Evolutionary conservation across 2,329 filamentous ascomycete species (phyloP).

Genomic region (Penicillium sp.): DNA sequence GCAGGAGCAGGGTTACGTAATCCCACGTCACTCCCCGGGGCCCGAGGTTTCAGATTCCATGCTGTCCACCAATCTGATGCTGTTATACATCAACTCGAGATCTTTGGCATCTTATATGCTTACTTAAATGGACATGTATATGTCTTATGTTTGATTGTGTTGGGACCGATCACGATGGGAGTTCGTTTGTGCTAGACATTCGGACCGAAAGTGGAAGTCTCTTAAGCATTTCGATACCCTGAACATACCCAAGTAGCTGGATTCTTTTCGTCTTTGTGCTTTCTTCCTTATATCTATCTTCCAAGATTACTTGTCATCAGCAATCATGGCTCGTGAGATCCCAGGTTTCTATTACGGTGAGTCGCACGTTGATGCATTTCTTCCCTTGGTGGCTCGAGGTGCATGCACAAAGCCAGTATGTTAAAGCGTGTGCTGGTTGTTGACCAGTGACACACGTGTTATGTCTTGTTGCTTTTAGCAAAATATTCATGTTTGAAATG

Average conservation of each 20-base stretch:
- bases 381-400: background rate
- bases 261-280: background rate
- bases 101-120: background rate
- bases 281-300: background rate
- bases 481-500: background rate
- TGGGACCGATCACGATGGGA: background rate
- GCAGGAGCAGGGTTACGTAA: background rate
- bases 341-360: slow-evolving; percentile 38
- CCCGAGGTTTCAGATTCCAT: background rate
- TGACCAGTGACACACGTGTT: background rate
- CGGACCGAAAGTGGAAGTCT: background rate
- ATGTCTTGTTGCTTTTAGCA: background rate
- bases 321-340: slow-evolving; percentile 32
- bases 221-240: background rate
- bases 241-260: slow-evolving; percentile 1
- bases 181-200: slow-evolving; percentile 1
- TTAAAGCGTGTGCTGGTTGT: background rate
- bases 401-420: background rate
- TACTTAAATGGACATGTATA: background rate
- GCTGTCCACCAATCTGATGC: background rate
- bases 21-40: background rate
- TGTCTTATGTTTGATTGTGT: background rate
- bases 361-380: slow-evolving; percentile 5
- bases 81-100: background rate
- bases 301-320: background rate